Evolutionary conservation across 140 eudicot species (phyloP).

Genomic region (Ambrosia hybrid): DNA sequence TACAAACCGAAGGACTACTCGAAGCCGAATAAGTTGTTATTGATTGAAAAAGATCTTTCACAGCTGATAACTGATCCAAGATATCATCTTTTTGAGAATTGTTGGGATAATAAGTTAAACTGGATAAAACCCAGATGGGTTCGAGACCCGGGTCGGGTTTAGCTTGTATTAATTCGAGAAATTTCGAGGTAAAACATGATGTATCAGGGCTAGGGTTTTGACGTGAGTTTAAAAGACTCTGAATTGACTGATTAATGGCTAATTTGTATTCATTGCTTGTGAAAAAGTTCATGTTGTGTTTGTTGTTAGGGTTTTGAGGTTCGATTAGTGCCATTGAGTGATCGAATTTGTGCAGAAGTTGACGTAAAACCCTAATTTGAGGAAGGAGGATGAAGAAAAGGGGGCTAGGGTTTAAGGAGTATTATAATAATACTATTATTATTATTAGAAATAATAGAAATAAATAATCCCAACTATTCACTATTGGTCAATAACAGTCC

Average conservation of each 20-base stretch:
- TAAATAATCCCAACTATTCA: no score
- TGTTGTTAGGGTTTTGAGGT: slow-evolving; percentile 18
- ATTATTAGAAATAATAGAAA: no score
- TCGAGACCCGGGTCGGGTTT: slow-evolving; percentile 59
- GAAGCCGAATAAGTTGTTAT: slow-evolving; percentile 54
- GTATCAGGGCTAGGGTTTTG: slow-evolving; percentile 26
- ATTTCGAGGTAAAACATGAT: slow-evolving; percentile 38
- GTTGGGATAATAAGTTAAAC: slow-evolving; percentile 34
- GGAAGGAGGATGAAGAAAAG: neutral
- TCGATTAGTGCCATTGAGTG: slow-evolving; percentile 35
- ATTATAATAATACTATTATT: no score
- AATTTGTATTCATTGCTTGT: slow-evolving; percentile 44
- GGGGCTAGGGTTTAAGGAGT: slow-evolving; percentile 35
- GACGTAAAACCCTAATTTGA: slow-evolving; percentile 46
- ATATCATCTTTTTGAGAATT: slow-evolving; percentile 35
- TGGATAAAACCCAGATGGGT: slow-evolving; percentile 64
- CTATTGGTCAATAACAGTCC: no score
- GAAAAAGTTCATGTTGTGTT: slow-evolving; percentile 31
- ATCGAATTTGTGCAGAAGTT: slow-evolving; percentile 4
- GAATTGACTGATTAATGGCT: slow-evolving; percentile 46
- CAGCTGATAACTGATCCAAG: slow-evolving; percentile 42
- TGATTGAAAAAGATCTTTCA: slow-evolving; percentile 54
- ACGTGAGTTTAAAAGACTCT: slow-evolving; percentile 46
- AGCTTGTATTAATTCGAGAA: slow-evolving; percentile 47
- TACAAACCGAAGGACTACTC: slow-evolving; percentile 42